A percentile compares a stretch with the other conserved stretches of the same genome.
phyloP scores from a whole-genome alignment of 768 basidiomycete genomes.

The Macrocybe gigantea region DNA sequence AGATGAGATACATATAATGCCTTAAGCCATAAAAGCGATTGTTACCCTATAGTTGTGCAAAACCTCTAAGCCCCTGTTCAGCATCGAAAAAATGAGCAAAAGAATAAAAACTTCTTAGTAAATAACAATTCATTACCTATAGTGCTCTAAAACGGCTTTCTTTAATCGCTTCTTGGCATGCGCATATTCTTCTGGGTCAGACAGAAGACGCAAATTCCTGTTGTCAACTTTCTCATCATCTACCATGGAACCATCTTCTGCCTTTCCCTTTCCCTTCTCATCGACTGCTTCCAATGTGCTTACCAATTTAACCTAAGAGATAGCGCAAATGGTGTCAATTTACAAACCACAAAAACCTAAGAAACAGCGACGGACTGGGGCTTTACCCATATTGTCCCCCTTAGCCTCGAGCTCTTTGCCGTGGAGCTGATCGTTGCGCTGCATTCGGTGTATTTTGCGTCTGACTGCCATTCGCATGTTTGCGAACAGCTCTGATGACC shows the following conservation, averaged over 20 bases:
- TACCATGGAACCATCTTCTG: constrained; percentile 4
- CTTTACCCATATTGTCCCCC: too few relatives aligned
- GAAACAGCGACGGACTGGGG: too few relatives aligned
- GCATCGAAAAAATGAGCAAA: background rate
- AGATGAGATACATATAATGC: background rate
- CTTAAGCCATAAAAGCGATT: constrained; percentile 10
- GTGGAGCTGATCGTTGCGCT: background rate
- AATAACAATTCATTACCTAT: constrained; percentile 41
- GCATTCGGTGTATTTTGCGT: background rate
- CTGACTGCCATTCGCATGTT: constrained; percentile 3
- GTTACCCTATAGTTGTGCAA: constrained; percentile 86
- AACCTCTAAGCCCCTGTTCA: constrained; percentile 63
- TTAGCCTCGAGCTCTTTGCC: background rate
- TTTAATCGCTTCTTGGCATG: constrained; percentile 83
- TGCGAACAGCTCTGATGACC: constrained; percentile 5
- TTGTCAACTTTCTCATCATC: constrained; percentile 4
- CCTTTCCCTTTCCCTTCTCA: background rate
- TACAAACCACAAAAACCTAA: too few relatives aligned
- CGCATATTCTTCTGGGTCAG: constrained; percentile 76
- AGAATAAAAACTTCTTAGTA: background rate
- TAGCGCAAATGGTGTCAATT: too few relatives aligned
- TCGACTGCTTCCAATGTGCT: background rate
- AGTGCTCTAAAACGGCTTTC: constrained; percentile 79
- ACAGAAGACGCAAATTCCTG: constrained; percentile 13
- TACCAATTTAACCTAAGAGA: background rate